These are phyloP conservation scores for Hypoxylon sp. DNA, from an alignment of 2,329 filamentous ascomycete genomes.

Conservation along the genomic window DNA sequence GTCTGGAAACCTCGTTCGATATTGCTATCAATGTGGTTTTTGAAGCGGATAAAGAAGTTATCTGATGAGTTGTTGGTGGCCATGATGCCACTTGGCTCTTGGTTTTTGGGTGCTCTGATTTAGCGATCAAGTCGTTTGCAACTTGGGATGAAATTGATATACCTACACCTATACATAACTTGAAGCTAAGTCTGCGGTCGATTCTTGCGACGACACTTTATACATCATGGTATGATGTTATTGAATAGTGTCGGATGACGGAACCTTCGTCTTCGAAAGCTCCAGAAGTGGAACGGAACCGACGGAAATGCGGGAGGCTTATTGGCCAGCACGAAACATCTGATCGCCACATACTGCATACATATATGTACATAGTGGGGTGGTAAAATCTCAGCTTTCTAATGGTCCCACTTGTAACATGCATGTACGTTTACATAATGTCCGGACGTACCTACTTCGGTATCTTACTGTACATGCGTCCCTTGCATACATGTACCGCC, in stretches of 20 bases:
- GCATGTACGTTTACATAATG: no score
- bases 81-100: slow-evolving; percentile 29
- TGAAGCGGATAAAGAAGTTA: slow-evolving; percentile 60
- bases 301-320: slow-evolving; percentile 7
- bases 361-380: not conserved
- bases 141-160: not conserved
- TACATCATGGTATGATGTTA: not conserved
- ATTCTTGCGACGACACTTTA: slow-evolving; percentile 1
- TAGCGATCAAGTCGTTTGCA: not conserved
- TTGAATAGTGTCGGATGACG: slow-evolving; percentile 1
- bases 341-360: slow-evolving; percentile 4
- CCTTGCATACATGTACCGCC: no score
- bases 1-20: slow-evolving; percentile 54
- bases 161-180: not conserved
- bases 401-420: no score
- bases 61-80: slow-evolving; percentile 31
- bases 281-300: slow-evolving; percentile 30
- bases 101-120: not conserved
- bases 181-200: not conserved
- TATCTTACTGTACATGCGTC: no score
- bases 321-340: not conserved
- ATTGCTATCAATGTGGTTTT: slow-evolving; percentile 58
- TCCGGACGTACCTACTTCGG: no score
- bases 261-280: slow-evolving; percentile 29
- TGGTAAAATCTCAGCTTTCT: no score